Evolutionary conservation across 352 stramenopile genomes (phyloP), one percentile per base, ranked within the genome.

Genomic region (Phytopythium boreale): DNA sequence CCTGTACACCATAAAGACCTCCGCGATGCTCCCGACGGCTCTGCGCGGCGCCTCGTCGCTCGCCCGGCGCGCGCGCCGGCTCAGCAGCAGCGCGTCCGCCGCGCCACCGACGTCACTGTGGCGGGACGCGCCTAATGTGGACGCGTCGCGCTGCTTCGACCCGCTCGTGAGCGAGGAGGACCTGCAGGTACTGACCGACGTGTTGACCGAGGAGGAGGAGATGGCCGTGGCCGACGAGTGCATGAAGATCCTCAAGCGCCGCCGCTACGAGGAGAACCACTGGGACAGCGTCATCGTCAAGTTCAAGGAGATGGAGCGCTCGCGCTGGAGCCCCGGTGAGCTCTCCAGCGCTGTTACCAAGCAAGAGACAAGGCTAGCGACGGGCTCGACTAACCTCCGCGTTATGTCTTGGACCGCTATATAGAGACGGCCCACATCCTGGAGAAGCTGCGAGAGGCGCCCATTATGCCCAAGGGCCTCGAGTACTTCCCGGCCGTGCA

Each of bases 271-370:
- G 43, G 74, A 87, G 44, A 75, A 89, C 52, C 87, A 95, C 63
- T 95, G 87, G 87, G 87, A 95, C 74, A 76, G 88, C 39, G 83
- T 87, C 34, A 95, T 95, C 61, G 64, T 95, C 72, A 93, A 95
- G 60, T 95, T 91, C 64, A 93, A 93, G 63, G 87, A 95, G 73
- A 95, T 93, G 84, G 87, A 95, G 62, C 82, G 83, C 44, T 89
- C 81, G 34, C 81, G 85, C 36, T 95, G 87, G 87, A 93, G 82
- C 59, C 47, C 67, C 26, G 76, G 76, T 77, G 15, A n/a, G n/a
- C n/a, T n/a, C n/a, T n/a, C n/a, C n/a, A n/a, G n/a, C n/a, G n/a
- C n/a, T n/a, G n/a, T n/a, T n/a, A n/a, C n/a, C n/a, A n/a, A n/a
- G 31, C 31, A 4, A 31, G 44, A 52, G 49, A 34, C 12, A 41